Evolutionary conservation across 805 yeast genomes (phyloP).

Genomic region (Myxozyma nipponensis): DNA sequence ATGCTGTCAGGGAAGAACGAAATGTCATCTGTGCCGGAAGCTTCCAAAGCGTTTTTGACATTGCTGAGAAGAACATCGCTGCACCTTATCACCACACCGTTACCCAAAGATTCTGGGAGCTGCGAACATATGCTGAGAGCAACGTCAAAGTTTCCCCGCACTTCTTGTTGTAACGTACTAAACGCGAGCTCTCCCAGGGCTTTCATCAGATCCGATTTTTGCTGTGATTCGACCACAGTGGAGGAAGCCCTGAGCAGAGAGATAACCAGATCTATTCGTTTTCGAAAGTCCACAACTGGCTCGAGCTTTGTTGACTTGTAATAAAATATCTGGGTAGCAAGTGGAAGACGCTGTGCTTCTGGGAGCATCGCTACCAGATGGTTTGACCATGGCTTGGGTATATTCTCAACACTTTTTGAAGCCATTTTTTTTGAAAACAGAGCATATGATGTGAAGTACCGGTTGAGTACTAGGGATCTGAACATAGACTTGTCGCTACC

Average conservation of each 20-base stretch:
- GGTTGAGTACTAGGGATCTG: too few relatives aligned
- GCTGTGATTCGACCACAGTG: neutral
- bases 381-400: neutral
- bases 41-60: neutral
- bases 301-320: neutral
- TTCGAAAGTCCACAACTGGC: neutral
- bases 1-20: constrained; percentile 1
- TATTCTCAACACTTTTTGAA: neutral
- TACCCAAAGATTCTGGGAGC: constrained; percentile 5
- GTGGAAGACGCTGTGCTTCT: neutral
- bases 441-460: neutral
- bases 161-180: neutral
- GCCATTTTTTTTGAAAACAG: neutral
- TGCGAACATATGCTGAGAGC: neutral
- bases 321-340: neutral
- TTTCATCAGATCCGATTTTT: neutral
- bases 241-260: neutral
- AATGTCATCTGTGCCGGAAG: constrained; percentile 10
- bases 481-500: too few relatives aligned
- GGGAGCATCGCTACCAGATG: neutral
- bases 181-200: neutral
- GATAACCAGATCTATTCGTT: neutral
- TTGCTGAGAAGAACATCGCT: neutral
- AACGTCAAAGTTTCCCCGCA: neutral
- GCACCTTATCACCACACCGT: neutral